A percentile compares a stretch with the other conserved stretches of the same genome.
Evolutionary conservation across 2,329 filamentous ascomycete species (phyloP).

Genomic region (Plenodomus lindquistii): DNA sequence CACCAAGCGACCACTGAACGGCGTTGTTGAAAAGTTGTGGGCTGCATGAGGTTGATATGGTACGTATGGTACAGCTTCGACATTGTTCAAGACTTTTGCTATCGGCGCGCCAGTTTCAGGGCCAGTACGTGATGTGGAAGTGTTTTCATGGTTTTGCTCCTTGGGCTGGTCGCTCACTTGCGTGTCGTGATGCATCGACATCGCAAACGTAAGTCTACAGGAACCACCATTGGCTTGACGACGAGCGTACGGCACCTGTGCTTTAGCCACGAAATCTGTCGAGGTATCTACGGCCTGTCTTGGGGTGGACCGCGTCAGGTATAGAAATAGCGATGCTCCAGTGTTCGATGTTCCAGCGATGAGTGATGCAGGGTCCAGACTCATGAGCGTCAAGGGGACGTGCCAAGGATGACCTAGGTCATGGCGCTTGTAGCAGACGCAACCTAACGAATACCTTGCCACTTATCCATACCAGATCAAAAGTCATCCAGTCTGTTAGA

Average conservation of each 20-base stretch:
- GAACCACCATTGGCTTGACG: neutral
- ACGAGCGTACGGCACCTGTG: neutral
- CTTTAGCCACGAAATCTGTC: neutral
- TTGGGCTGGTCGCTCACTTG: neutral
- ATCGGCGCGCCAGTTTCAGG: constrained; percentile 30
- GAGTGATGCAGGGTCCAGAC: neutral
- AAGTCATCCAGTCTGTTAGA: no score
- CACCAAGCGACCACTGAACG: constrained; percentile 35
- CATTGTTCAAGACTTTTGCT: constrained; percentile 40
- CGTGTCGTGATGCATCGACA: neutral
- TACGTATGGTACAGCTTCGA: constrained; percentile 11
- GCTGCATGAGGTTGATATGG: constrained; percentile 15
- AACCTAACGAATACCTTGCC: no score
- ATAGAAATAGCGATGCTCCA: neutral
- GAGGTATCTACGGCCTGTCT: no score
- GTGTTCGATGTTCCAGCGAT: neutral
- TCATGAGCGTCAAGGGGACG: neutral
- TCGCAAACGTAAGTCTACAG: neutral
- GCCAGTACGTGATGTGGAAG: neutral
- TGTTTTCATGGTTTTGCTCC: neutral
- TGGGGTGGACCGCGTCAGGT: neutral
- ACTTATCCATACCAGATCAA: no score
- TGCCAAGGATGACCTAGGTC: neutral
- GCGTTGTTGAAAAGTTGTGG: constrained; percentile 16
- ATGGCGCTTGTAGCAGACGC: neutral